Percentiles rank a stretch among this genome's conserved stretches.
Evolutionary conservation across 169 alveolate genomes (phyloP).

Genomic region (Cryptosporidium tyzzeri): DNA sequence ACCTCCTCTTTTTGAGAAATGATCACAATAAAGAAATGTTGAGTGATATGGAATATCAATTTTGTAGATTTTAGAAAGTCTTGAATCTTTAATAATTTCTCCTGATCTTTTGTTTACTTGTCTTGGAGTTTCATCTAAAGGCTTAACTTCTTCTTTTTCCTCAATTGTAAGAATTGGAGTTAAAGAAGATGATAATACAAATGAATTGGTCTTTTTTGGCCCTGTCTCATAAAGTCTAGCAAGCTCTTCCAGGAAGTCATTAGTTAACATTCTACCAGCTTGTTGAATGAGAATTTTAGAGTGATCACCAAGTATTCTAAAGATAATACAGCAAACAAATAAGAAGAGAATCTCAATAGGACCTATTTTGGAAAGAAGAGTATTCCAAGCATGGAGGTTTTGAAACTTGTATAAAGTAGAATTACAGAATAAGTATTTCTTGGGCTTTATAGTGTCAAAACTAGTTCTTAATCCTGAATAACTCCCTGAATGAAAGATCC

Average conservation of each 20-base stretch:
- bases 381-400: conserved; percentile 25
- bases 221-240: not conserved
- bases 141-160: not conserved
- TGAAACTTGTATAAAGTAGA: not conserved
- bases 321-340: conserved; percentile 36
- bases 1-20: conserved; percentile 61
- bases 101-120: not conserved
- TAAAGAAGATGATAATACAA: not conserved
- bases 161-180: not conserved
- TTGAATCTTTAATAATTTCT: not conserved
- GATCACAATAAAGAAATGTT: conserved; percentile 32
- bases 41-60: conserved; percentile 49
- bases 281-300: conserved; percentile 26
- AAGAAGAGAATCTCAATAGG: conserved; percentile 29
- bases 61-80: conserved; percentile 11
- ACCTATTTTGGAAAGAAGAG: conserved; percentile 32
- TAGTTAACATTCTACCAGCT: conserved; percentile 66
- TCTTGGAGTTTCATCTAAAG: not conserved
- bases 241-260: conserved; percentile 55
- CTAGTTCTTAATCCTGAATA: not conserved
- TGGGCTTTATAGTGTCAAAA: not conserved
- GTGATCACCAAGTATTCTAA: not conserved
- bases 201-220: not conserved
- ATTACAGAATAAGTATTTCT: not conserved
- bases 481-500: not conserved